These are phyloP conservation scores for Apiotrichum sp. DNA, from an alignment of 1,284 basidiomycete species.

Conservation along the genomic window DNA sequence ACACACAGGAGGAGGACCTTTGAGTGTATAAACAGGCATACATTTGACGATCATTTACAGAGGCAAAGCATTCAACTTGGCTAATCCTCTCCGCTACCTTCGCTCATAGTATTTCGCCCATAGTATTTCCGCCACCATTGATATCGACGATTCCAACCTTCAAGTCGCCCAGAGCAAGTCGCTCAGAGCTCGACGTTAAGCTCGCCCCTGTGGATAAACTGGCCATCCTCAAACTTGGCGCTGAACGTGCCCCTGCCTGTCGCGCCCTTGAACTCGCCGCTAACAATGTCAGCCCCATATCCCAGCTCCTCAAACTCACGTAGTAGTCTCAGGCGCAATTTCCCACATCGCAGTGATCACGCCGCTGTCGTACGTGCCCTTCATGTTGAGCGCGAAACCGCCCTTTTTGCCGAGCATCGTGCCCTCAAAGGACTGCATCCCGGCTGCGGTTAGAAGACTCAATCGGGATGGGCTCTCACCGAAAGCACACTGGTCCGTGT, in stretches of 20 bases:
- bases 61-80: too few relatives aligned
- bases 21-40: too few relatives aligned
- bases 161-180: too few relatives aligned
- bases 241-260: background rate
- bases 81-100: too few relatives aligned
- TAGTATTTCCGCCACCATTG: too few relatives aligned
- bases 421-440: background rate
- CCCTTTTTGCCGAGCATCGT: constrained; percentile 4
- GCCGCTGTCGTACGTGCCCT: constrained; percentile 1
- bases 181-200: too few relatives aligned
- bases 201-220: too few relatives aligned
- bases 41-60: too few relatives aligned
- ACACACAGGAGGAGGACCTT: too few relatives aligned
- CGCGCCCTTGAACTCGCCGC: background rate
- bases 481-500: background rate
- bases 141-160: too few relatives aligned
- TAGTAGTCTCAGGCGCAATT: background rate
- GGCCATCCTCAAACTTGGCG: too few relatives aligned
- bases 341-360: background rate
- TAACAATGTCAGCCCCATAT: background rate
- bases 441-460: background rate
- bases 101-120: too few relatives aligned
- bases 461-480: background rate
- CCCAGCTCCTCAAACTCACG: background rate
- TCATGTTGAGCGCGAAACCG: background rate